Conservation (phyloP, 208 protist genomes). For the Crithidia sp. region DNA sequence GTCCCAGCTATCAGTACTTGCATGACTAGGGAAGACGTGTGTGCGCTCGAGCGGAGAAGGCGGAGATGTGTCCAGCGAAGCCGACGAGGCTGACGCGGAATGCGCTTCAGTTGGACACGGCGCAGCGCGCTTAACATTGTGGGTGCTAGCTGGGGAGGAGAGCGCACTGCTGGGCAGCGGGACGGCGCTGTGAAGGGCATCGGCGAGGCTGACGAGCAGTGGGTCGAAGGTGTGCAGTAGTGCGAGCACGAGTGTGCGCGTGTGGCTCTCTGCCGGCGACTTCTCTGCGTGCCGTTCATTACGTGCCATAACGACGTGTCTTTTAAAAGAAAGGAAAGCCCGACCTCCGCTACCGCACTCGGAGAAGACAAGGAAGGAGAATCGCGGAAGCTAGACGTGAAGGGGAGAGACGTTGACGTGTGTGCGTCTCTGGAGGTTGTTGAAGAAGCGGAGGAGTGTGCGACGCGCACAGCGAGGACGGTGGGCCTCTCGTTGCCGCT, state of each 20-base stretch:
- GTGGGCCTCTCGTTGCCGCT: too few species aligned
- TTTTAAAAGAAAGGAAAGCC: neutral
- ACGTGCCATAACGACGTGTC: neutral
- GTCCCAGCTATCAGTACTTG: neutral
- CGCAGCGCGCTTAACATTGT: neutral
- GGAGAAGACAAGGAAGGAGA: too few species aligned
- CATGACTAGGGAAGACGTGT: neutral
- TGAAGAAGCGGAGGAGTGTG: too few species aligned
- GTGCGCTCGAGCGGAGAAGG: neutral
- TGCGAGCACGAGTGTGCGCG: neutral
- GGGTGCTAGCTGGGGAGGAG: neutral
- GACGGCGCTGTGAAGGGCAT: constrained; percentile 6
- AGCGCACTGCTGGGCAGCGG: neutral
- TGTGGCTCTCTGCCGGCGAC: neutral
- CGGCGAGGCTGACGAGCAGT: constrained; percentile 15
- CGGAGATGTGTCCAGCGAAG: neutral
- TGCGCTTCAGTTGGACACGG: neutral
- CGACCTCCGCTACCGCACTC: neutral
- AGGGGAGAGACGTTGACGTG: too few species aligned
- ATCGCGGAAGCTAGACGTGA: too few species aligned
- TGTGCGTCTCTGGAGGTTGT: too few species aligned
- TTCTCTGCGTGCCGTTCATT: neutral
- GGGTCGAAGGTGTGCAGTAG: constrained; percentile 33
- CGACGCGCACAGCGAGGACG: too few species aligned
- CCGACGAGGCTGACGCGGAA: neutral